A percentile compares a stretch with the other conserved stretches of the same genome.
Evolutionary conservation across 768 basidiomycete species (phyloP).

Genomic region (Favolaschia claudopus): DNA sequence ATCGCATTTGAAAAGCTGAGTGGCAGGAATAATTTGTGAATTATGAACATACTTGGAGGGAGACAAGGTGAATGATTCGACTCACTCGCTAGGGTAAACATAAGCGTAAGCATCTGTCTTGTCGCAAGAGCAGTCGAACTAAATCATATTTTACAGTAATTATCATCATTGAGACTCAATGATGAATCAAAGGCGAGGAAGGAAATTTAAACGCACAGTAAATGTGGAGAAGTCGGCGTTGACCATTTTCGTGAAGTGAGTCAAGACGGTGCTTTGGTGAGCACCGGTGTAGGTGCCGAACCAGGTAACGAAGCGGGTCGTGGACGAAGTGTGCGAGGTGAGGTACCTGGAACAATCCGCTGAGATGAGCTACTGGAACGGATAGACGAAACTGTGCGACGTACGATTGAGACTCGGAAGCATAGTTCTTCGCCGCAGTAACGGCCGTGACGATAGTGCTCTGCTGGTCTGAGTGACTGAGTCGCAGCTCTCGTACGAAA

Average conservation of each 20-base stretch:
- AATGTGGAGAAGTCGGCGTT: slow-evolving; percentile 37
- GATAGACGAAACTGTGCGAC: slow-evolving; percentile 10
- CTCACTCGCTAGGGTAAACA: slow-evolving; percentile 47
- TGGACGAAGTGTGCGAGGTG: slow-evolving; percentile 36
- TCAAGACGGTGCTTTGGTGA: slow-evolving; percentile 46
- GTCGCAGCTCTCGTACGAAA: slow-evolving; percentile 47
- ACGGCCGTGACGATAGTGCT: slow-evolving; percentile 41
- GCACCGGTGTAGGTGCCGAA: slow-evolving; percentile 51
- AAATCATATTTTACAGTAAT: too few relatives aligned
- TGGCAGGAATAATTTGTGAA: too few relatives aligned
- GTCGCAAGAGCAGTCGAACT: slow-evolving; percentile 42
- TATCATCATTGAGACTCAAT: too few relatives aligned
- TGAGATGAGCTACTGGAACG: too few relatives aligned
- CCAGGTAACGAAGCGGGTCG: slow-evolving; percentile 53
- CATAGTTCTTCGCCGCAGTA: slow-evolving; percentile 48
- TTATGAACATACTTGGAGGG: too few relatives aligned
- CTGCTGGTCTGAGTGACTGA: slow-evolving; percentile 41
- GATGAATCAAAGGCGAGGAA: too few relatives aligned
- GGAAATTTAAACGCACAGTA: slow-evolving; percentile 17
- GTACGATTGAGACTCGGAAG: slow-evolving; percentile 40
- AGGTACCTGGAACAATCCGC: slow-evolving; percentile 45
- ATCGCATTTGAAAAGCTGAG: too few relatives aligned
- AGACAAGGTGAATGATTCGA: too few relatives aligned
- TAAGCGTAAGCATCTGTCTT: slow-evolving; percentile 48
- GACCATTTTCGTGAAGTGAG: slow-evolving; percentile 47